Percentiles rank a stretch among this genome's conserved stretches.
These are phyloP conservation scores for Aspergillus thermomutatus DNA, from an alignment of 2,329 filamentous ascomycete species.

Conservation along the genomic window DNA sequence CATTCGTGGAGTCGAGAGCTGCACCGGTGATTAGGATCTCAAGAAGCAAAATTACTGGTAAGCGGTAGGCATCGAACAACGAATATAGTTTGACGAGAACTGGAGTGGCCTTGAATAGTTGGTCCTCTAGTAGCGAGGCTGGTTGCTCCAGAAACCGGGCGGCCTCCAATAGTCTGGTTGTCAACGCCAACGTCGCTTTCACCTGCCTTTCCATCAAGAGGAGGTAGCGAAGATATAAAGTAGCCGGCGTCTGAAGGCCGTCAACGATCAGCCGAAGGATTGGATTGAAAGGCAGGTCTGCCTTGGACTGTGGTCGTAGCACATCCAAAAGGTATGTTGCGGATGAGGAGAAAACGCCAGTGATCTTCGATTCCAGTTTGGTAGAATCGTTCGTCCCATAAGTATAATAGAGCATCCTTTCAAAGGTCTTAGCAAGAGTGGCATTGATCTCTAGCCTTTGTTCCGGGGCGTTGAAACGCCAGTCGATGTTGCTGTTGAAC, in stretches of 20 bases:
- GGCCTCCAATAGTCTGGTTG: conserved; percentile 67
- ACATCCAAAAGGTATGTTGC: conserved; percentile 73
- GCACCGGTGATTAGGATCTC: conserved; percentile 70
- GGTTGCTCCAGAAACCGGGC: conserved; percentile 62
- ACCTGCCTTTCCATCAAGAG: conserved; percentile 62
- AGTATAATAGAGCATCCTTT: conserved; percentile 67
- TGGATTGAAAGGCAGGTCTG: conserved; percentile 72
- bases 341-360: conserved; percentile 64
- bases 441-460: conserved; percentile 68
- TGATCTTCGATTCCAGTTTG: conserved; percentile 50
- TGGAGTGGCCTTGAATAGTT: conserved; percentile 77
- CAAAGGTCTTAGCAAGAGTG: conserved; percentile 66
- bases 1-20: conserved; percentile 58
- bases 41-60: conserved; percentile 65
- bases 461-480: conserved; percentile 70
- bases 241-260: conserved; percentile 59
- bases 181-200: conserved; percentile 61
- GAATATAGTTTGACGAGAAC: conserved; percentile 75
- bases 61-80: conserved; percentile 62
- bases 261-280: conserved; percentile 67
- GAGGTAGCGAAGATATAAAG: conserved; percentile 56
- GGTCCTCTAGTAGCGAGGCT: conserved; percentile 66
- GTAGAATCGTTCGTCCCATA: conserved; percentile 68
- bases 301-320: conserved; percentile 68
- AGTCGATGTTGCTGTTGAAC: conserved; percentile 79